These are phyloP conservation scores for Mycena chlorophos DNA, from an alignment of 768 basidiomycete genomes.

Conservation along the genomic window DNA sequence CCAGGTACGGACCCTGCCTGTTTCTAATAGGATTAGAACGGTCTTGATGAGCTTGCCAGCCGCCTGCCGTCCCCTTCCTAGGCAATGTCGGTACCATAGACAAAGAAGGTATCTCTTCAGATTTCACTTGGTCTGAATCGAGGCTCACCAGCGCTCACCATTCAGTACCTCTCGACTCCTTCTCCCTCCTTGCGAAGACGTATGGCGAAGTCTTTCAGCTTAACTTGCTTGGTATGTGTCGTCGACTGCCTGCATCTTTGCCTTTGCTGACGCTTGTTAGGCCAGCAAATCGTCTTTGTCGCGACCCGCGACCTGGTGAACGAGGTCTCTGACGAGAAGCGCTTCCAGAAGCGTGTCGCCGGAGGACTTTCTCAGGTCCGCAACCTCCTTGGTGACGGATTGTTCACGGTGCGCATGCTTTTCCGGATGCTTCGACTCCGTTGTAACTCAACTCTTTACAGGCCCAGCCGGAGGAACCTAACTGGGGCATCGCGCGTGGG, in stretches of 20 bases:
- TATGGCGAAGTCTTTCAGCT: slow-evolving; percentile 48
- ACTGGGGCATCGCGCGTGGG: slow-evolving; percentile 50
- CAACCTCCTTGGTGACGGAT: slow-evolving; percentile 41
- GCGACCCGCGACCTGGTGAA: slow-evolving; percentile 38
- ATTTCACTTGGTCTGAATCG: no score
- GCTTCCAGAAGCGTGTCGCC: slow-evolving; percentile 40
- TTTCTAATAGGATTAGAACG: no score
- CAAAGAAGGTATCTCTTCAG: no score
- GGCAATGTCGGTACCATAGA: slow-evolving; percentile 41
- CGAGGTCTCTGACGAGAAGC: slow-evolving; percentile 43
- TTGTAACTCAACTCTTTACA: slow-evolving; percentile 11
- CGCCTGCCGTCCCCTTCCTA: slow-evolving; percentile 42
- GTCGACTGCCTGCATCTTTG: no score
- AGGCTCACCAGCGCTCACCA: no score
- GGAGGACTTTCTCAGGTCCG: slow-evolving; percentile 37
- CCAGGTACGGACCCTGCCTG: no score
- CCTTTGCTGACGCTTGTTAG: no score
- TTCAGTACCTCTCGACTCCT: slow-evolving; percentile 38
- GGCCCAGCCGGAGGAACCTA: slow-evolving; percentile 44
- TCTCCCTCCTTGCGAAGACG: slow-evolving; percentile 34
- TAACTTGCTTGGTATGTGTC: slow-evolving; percentile 33
- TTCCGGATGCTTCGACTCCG: neutral
- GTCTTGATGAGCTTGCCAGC: no score
- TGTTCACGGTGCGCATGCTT: slow-evolving; percentile 42
- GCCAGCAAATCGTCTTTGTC: slow-evolving; percentile 29